phyloP scores from a whole-genome alignment of 805 yeast species.

The Saccharomycopsis synnaedendra region DNA sequence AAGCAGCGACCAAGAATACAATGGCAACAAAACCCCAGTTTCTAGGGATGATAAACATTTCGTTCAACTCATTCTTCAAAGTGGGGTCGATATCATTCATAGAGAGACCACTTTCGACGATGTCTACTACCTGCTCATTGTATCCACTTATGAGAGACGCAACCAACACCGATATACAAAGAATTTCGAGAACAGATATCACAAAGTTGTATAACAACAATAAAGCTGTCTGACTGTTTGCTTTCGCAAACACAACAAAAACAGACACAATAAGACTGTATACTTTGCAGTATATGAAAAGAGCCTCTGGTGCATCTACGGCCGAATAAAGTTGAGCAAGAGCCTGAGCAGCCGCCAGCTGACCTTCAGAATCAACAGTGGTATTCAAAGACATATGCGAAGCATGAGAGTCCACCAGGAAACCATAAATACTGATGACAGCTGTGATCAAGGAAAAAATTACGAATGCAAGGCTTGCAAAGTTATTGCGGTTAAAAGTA shows the following conservation, averaged over 20 bases:
- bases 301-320: not conserved
- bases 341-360: no score
- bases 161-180: not conserved
- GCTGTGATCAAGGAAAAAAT: no score
- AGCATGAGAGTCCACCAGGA: no score
- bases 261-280: conserved; percentile 6
- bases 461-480: no score
- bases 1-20: not conserved
- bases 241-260: conserved; percentile 5
- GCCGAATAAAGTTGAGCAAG: no score
- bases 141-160: not conserved
- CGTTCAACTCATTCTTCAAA: conserved; percentile 1
- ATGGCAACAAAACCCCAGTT: not conserved
- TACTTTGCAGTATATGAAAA: conserved; percentile 8
- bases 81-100: conserved; percentile 1
- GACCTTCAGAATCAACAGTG: no score
- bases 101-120: not conserved
- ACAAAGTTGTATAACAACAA: conserved; percentile 8
- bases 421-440: no score
- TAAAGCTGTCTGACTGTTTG: conserved; percentile 4
- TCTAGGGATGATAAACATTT: conserved; percentile 1
- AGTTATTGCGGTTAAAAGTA: no score
- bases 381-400: no score
- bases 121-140: not conserved
- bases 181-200: not conserved